These are phyloP conservation scores for Gymnopus androsaceus DNA, from an alignment of 1,284 basidiomycete genomes.

Conservation along the genomic window DNA sequence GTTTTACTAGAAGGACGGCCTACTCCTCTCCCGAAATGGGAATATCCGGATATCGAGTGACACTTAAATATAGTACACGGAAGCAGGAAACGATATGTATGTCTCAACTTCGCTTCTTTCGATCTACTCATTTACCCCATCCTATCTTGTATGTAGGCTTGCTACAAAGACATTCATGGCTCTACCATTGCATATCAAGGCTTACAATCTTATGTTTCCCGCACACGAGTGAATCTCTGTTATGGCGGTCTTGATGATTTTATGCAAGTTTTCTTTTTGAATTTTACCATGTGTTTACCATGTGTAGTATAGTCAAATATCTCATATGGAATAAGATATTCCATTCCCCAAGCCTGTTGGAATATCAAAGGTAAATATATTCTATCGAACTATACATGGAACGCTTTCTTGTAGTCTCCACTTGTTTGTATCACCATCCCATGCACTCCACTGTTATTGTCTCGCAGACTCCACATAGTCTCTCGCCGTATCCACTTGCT, in stretches of 20 bases:
- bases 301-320: no score
- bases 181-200: constrained; percentile 38
- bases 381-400: no score
- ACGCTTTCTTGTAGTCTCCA: no score
- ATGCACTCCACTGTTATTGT: no score
- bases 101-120: neutral
- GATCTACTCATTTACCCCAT: neutral
- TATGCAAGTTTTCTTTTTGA: constrained; percentile 33
- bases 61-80: constrained; percentile 49
- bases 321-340: no score
- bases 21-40: constrained; percentile 46
- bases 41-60: constrained; percentile 51
- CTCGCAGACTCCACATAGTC: no score
- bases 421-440: no score
- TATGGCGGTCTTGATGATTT: constrained; percentile 51
- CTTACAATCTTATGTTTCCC: constrained; percentile 36
- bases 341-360: no score
- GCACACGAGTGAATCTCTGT: constrained; percentile 48
- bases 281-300: no score
- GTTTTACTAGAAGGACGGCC: constrained; percentile 41
- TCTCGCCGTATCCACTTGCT: no score
- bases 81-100: constrained; percentile 45
- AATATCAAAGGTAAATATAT: no score
- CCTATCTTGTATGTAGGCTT: constrained; percentile 37
- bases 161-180: constrained; percentile 43